phyloP scores from a whole-genome alignment of 331 rosid genomes.

The Telfairia occidentalis region DNA sequence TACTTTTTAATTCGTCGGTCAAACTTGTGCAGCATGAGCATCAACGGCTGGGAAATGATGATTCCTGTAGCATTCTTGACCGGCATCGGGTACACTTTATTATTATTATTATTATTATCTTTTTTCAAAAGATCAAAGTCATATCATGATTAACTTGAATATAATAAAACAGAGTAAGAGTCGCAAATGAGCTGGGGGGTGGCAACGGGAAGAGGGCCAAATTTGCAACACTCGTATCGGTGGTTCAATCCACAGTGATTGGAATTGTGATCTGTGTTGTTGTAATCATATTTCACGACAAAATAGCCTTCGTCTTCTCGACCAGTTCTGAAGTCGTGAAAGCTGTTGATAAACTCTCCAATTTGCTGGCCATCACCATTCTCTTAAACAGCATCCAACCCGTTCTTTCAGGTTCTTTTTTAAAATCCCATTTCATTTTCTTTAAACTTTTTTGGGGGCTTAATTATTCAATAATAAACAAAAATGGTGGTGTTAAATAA shows the following conservation, averaged over 20 bases:
- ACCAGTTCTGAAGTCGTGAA: slow-evolving; percentile 28
- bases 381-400: slow-evolving; percentile 44
- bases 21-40: slow-evolving; percentile 43
- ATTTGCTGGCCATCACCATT: slow-evolving; percentile 29
- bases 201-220: slow-evolving; percentile 63
- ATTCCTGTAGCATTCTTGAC: slow-evolving; percentile 68
- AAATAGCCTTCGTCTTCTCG: slow-evolving; percentile 47
- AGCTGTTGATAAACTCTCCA: slow-evolving; percentile 34
- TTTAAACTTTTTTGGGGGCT: too few species aligned
- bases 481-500: background rate
- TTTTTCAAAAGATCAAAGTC: background rate
- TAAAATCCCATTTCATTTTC: too few species aligned
- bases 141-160: background rate
- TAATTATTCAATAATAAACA: too few species aligned
- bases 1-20: background rate
- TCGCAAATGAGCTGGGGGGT: slow-evolving; percentile 65
- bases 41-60: slow-evolving; percentile 82
- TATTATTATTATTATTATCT: too few species aligned
- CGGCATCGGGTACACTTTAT: slow-evolving; percentile 45
- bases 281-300: slow-evolving; percentile 27
- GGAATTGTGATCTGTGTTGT: slow-evolving; percentile 33
- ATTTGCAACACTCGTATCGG: slow-evolving; percentile 51
- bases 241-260: slow-evolving; percentile 37
- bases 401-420: slow-evolving; percentile 46
- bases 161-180: slow-evolving; percentile 37